A percentile compares a stretch with the other conserved stretches of the same genome.
Conservation (phyloP, 495 filamentous ascomycete species). For the Sporormia fimetaria region DNA sequence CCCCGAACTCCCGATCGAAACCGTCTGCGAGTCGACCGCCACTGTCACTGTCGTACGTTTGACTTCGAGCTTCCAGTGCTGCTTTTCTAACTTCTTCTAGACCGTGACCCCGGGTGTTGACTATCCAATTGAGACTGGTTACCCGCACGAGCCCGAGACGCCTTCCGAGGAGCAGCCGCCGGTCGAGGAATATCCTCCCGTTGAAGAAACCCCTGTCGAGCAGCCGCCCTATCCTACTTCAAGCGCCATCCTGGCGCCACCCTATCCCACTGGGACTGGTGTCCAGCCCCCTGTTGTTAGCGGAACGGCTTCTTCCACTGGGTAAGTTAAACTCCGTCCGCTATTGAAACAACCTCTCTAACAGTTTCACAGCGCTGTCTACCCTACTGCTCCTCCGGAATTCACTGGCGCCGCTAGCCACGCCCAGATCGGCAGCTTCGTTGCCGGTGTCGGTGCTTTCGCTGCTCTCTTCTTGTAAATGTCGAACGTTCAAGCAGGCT, state of each 20-base stretch:
- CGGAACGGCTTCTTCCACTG: slow-evolving; percentile 6
- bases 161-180: too few species aligned
- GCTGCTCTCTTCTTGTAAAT: slow-evolving; percentile 26
- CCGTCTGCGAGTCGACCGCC: not conserved
- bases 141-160: too few species aligned
- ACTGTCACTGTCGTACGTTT: not conserved
- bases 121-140: too few species aligned
- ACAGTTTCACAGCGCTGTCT: slow-evolving; percentile 5
- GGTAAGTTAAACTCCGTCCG: slow-evolving; percentile 5
- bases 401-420: slow-evolving; percentile 22
- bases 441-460: slow-evolving; percentile 24
- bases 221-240: slow-evolving; percentile 2
- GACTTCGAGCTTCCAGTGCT: too few species aligned
- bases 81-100: too few species aligned
- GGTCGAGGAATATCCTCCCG: too few species aligned
- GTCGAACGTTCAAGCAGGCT: slow-evolving; percentile 22
- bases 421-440: slow-evolving; percentile 17
- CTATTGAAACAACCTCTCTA: not conserved
- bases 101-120: too few species aligned
- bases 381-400: slow-evolving; percentile 13
- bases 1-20: not conserved
- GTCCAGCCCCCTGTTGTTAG: slow-evolving; percentile 4
- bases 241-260: not conserved
- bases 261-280: slow-evolving; percentile 15
- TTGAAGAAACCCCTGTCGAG: not conserved